Conservation (phyloP, 805 yeast genomes). For the Lipomyces kockii region DNA sequence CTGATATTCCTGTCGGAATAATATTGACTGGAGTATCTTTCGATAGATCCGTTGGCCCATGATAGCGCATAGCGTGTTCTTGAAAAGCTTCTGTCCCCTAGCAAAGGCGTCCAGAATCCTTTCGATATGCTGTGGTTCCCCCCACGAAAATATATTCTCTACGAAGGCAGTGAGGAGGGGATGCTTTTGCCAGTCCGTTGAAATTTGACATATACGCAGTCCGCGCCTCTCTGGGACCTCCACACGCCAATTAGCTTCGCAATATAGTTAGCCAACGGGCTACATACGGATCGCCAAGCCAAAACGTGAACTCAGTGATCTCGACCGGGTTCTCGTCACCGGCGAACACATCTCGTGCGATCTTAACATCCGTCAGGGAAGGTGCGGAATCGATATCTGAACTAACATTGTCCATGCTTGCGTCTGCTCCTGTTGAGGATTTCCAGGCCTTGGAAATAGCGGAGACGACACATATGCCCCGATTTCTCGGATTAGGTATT, state of each 20-base stretch:
- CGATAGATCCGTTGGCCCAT: no score
- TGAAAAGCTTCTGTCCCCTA: no score
- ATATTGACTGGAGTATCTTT: no score
- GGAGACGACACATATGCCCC: background rate
- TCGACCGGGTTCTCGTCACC: background rate
- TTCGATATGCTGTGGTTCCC: no score
- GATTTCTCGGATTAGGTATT: background rate
- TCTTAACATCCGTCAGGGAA: background rate
- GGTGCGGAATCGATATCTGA: background rate
- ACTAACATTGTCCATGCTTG: background rate
- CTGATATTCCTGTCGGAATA: no score
- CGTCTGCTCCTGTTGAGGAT: background rate
- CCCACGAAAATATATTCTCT: no score
- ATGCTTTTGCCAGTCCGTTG: no score
- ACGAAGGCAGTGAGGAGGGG: no score
- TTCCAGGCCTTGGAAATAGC: background rate
- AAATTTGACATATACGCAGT: no score
- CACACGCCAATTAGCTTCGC: background rate
- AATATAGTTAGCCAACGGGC: background rate
- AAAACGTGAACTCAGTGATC: background rate
- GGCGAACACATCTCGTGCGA: background rate
- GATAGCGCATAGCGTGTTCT: no score
- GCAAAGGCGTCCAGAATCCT: no score
- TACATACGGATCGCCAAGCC: conserved; percentile 8
- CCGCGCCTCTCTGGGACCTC: background rate